Evolutionary conservation across 768 basidiomycete genomes (phyloP), one percentile per base, ranked within the genome.

Genomic region (Favolaschia claudopus): DNA sequence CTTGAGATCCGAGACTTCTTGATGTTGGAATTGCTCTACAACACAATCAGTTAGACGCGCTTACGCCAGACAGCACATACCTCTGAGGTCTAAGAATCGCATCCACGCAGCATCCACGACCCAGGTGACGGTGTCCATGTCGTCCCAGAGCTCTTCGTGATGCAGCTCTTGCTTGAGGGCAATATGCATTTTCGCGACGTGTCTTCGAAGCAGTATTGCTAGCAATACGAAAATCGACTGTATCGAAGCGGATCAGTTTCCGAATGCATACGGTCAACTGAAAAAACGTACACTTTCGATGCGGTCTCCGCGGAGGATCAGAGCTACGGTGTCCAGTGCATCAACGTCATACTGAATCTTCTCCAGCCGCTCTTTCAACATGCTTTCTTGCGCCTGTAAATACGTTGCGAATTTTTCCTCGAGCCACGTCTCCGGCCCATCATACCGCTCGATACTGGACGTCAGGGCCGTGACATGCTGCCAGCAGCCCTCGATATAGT

Each of bases 111-210:
- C 49, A 8, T 20, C 20, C 6, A 51, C 36, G 1, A 58, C 57
- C 42, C 42, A 58, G 1, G 22, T 51, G 3, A 51, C 22, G 1
- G 49, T 51, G 8, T 44, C 36, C n/a, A 24, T 5, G n/a, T 49
- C 56, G 22, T 51, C 49, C 7, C 46, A 33, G 8, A 59, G 36
- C 22, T 59, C 58, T 8, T 20, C 24, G 12, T 20, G 15, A 12
- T 47, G 37, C 20, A 59, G 15, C 37, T 47, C 51, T 25, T 47
- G 36, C 43, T 46, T 59, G 19, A 59, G n/a, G 19, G 37, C 32
- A 13, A 53, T 50, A 28, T 59, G 50, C 37, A 59, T 59, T 28
- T 59, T 59, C 9, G 50, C 58, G 7, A 52, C 12, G 19, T 59
- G 58, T n/a, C 58, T 32, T 45, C 44, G 25, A 29, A 59, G 9